A percentile compares a stretch with the other conserved stretches of the same genome.
These are phyloP conservation scores for Claviceps spartinae DNA, from an alignment of 2,329 filamentous ascomycete genomes.

Conservation along the genomic window DNA sequence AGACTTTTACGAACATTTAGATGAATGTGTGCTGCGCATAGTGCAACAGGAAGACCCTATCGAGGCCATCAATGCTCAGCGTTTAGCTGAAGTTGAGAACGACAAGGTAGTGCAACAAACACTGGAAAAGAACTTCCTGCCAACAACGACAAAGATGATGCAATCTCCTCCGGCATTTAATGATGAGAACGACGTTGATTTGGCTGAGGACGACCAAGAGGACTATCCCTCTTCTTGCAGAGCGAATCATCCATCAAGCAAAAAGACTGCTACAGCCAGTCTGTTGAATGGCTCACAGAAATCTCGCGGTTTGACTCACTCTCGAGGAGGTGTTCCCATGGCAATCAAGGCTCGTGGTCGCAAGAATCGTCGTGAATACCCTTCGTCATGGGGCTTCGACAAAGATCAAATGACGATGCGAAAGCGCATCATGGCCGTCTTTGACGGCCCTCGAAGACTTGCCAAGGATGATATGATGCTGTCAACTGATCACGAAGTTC, in stretches of 20 bases:
- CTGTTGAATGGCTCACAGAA: conserved; percentile 46
- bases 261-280: conserved; percentile 35
- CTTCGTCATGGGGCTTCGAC: conserved; percentile 83
- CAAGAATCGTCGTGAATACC: conserved; percentile 89
- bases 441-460: conserved; percentile 73
- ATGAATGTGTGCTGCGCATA: conserved; percentile 58
- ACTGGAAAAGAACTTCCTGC: conserved; percentile 49
- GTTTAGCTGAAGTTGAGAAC: conserved; percentile 51
- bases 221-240: conserved; percentile 30
- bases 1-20: conserved; percentile 97
- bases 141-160: conserved; percentile 30
- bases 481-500: conserved; percentile 85
- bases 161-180: conserved; percentile 26
- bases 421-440: conserved; percentile 89
- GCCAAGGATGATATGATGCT: conserved; percentile 99
- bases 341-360: conserved; percentile 50
- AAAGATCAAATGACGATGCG: conserved; percentile 95
- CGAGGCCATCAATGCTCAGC: conserved; percentile 54
- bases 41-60: conserved; percentile 59
- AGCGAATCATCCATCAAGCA: conserved; percentile 29
- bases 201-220: conserved; percentile 39
- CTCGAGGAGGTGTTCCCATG: conserved; percentile 55
- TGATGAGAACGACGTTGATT: conserved; percentile 40
- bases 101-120: conserved; percentile 49
- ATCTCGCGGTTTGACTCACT: conserved; percentile 63